phyloP scores from a whole-genome alignment of 305 asterid species.

The Fraxinus paxiana region DNA sequence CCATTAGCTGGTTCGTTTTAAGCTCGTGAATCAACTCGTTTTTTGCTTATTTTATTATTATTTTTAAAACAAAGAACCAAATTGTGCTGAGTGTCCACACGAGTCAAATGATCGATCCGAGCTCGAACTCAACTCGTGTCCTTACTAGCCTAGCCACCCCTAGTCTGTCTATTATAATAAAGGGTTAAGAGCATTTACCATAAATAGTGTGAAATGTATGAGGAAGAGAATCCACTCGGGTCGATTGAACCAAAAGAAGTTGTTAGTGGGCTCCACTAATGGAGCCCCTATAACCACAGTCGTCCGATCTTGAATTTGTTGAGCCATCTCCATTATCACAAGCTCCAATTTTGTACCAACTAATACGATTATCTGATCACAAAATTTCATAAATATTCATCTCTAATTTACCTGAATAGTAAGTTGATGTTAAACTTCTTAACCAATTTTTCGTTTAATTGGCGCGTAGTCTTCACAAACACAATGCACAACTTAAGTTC shows the following conservation, averaged over 20 bases:
- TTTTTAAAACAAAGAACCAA: background rate
- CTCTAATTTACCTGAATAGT: background rate
- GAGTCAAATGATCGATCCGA: background rate
- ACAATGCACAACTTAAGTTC: background rate
- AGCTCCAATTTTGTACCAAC: conserved; percentile 59
- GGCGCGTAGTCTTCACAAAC: background rate
- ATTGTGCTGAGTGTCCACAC: background rate
- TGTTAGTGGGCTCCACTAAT: conserved; percentile 55
- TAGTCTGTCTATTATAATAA: background rate
- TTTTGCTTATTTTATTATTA: too few relatives aligned
- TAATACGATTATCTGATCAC: conserved; percentile 39
- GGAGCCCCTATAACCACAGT: conserved; percentile 63
- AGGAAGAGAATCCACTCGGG: conserved; percentile 60
- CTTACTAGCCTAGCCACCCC: background rate
- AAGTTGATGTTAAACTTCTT: background rate
- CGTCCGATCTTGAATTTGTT: conserved; percentile 49
- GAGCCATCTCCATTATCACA: conserved; percentile 64
- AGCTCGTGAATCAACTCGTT: background rate
- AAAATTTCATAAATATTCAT: background rate
- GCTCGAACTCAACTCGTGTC: too few relatives aligned
- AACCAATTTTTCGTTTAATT: background rate
- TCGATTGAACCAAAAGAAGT: conserved; percentile 62
- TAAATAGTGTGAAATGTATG: conserved; percentile 63
- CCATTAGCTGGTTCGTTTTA: background rate
- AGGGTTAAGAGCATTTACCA: conserved; percentile 33